Base-by-base conservation (phyloP, 768 basidiomycete genomes). In the Tulasnella sp. region DNA sequence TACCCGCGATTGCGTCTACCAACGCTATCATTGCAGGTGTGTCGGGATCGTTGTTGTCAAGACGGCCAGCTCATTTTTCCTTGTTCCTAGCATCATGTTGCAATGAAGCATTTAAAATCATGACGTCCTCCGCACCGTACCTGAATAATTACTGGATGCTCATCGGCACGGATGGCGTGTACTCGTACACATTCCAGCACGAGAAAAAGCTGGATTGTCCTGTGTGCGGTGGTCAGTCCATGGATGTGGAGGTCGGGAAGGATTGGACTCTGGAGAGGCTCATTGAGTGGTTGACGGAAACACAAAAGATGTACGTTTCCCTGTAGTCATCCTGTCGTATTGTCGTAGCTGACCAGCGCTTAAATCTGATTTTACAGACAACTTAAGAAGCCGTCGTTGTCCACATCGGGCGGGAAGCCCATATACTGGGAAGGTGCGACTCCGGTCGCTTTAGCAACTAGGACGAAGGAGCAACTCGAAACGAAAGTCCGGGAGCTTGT, bases 71-170 rank as follows among this genome's bases (percentile, higher is more conserved):
- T 15, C 34, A 38, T 15, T 38, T 13, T 3, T 34, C 10, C 13
- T 27, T 34, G 24, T 34, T 49, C 34, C 24, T 63, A 88, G 95
- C 95, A 41, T 88, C 94, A 1, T 98, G 95, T 73, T 98, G 95
- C 68, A 98, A 96, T 67, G 96, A 99, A 72, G 96, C 96, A 15
- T 95, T 99, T 78, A 99, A 99, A 73, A 91, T 99, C 61, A 94
- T 91, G 23, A 98, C 96, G 0, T 89, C 84, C 64, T 90, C 89
- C 23, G 95, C 94, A 0, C 90, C 93, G 3, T 95, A 84, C 69
- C 77, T 99, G 56, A 88, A 95, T 73, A 97, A 97, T 70, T 99
- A 98, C 70, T 96, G 98, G 73, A 92, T 97, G 93, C 80, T 98
- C 59, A 92, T 94, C 62, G 96, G 96, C 32, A 97, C 92, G 8